Evolutionary conservation across 73 alveolate genomes (phyloP), one percentile per base, ranked within the genome.

Genomic region (Paramecium octaurelia): DNA sequence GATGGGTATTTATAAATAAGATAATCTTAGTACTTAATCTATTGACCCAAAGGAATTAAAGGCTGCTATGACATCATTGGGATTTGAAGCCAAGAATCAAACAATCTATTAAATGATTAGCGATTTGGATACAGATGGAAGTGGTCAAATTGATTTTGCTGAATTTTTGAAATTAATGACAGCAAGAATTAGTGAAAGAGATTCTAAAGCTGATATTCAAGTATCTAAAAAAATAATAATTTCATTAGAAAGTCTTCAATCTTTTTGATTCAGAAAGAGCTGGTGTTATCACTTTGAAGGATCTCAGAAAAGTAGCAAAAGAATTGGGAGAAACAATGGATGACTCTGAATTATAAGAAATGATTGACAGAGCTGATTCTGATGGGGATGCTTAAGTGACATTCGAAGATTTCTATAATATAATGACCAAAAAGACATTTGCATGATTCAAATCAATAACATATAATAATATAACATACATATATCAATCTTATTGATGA

Each of bases 11-110:
- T 24, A 40, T 40, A 3, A 31, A 21, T 35, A 8, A 44, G 23
- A 40, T 12, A 8, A 23, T 44, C 12, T 80, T 44, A 80, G 86
- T 44, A 88, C 92, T 43, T 98, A 98, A 6, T 88, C 96, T 71
- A 96, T 97, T 59, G 99, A 97, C 76, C 99, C 99, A 36, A 95
- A 93, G 89, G 99, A 97, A 94, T 95, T 97, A 44, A 96, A 96
- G 92, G 98, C 98, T 71, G 98, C 99, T 71, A 97, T 97, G 99
- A 92, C 95, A 60, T 89, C 95, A 54, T 88, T 97, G 40, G 98
- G 98, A 46, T 97, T 96, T 92, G 99, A 97, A 85, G 93, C 95
- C 42, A 96, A 97, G 85, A 97, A 97, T 94, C 98, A 98, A 43
- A 96, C 99, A 27, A 97, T 97, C 60, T 97, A 92, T 95, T 89